Evolutionary conservation across 1,139 yeast species (phyloP), one percentile per base, ranked within the genome.

Genomic region (Zygoascus sp.): DNA sequence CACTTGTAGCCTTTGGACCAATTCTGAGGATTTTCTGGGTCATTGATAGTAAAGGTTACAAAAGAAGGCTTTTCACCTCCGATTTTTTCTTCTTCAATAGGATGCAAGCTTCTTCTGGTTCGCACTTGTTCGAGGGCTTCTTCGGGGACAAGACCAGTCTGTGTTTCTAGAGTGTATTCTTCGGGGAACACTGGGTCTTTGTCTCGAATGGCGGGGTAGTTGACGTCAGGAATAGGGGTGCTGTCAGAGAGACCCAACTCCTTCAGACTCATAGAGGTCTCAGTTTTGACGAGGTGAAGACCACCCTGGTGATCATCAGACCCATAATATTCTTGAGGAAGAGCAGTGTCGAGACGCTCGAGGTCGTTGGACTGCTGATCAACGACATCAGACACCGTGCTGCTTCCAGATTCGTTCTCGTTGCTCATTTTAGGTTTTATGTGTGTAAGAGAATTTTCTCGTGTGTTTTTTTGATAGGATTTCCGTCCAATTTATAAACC

Each of bases 1-100:
- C 95, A 83, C 61, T 81, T 80, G 32, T 66, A 50, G 53, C 58
- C 55, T 39, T 70, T 55, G 19, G 76, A 68, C 96, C 96, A 89
- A 64, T 88, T 88, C 59, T 83, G 81, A 20, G 97, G 96, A 64
- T 88, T 89, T 56, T 80, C 89, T 0, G 94, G 92, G 62, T 88
- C 96, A 53, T 77, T 77, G 11, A 80, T 71, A 5, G 73, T 69
- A 62, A 86, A 88, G 0, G 96, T 88, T 50, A 88, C 96, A 61
- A 85, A 83, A n/a, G 44, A 42, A 7, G 39, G 39, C 2, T 50
- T 53, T 16, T 46, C 51, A 22, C 48, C 52, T 39, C 59, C 62
- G 38, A 53, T 59, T 16, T 46, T 56, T 15, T 30, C 49, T n/a
- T 42, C 50, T 8, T 40, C 42, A 8, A 28, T 28, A 16, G 38